Percentiles rank a stretch among this genome's conserved stretches.
Evolutionary conservation across 805 yeast genomes (phyloP).

Genomic region (Schizosaccharomyces osmophilus): DNA sequence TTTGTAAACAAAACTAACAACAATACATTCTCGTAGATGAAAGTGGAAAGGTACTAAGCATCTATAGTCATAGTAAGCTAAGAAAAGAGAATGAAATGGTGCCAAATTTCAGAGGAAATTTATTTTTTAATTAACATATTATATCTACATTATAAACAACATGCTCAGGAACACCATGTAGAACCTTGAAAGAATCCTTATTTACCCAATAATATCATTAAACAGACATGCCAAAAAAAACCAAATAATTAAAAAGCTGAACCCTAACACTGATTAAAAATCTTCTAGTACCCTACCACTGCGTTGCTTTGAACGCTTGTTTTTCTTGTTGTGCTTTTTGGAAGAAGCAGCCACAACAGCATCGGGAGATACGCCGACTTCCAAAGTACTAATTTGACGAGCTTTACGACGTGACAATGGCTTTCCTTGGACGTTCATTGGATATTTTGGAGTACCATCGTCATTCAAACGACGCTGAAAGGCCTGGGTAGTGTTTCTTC

Average conservation of each 20-base stretch:
- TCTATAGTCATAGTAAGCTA: no score
- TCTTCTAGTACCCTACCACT: background rate
- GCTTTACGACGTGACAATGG: background rate
- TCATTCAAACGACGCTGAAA: background rate
- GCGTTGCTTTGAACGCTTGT: slow-evolving; percentile 28
- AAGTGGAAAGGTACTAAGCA: no score
- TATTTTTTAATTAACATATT: background rate
- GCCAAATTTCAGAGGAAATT: no score
- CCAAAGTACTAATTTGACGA: background rate
- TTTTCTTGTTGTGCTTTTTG: slow-evolving; percentile 49
- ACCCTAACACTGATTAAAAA: background rate
- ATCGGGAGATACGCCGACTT: slow-evolving; percentile 1
- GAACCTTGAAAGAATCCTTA: no score
- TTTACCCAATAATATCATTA: background rate
- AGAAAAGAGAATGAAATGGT: no score
- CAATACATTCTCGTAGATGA: no score
- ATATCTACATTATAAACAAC: background rate
- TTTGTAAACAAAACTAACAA: no score
- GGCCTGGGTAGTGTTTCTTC: background rate
- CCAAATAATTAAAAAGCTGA: background rate
- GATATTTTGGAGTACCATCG: background rate
- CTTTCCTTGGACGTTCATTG: background rate
- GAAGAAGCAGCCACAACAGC: background rate
- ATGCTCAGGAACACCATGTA: background rate
- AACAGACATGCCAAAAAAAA: background rate